Evolutionary conservation across 2,329 filamentous ascomycete genomes (phyloP).

Genomic region (Talaromyces sp.): DNA sequence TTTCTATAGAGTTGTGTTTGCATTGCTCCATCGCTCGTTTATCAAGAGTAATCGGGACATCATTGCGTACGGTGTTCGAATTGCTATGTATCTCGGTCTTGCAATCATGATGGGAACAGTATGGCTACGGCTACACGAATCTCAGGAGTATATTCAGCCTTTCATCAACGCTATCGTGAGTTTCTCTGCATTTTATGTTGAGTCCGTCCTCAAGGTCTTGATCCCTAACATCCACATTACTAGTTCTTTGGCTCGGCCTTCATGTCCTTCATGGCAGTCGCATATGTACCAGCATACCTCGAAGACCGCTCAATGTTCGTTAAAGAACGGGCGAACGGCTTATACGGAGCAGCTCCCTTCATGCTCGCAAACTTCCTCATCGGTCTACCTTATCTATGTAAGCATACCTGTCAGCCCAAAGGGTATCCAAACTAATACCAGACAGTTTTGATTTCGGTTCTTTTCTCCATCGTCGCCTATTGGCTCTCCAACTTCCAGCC

Average conservation of each 20-base stretch:
- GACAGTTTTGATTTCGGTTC: slow-evolving; percentile 64
- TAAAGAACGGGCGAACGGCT: slow-evolving; percentile 77
- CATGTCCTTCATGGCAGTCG: slow-evolving; percentile 78
- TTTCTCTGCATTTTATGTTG: background rate
- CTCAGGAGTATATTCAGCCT: slow-evolving; percentile 71
- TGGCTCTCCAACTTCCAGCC: slow-evolving; percentile 75
- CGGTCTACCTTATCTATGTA: slow-evolving; percentile 72
- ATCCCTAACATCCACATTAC: background rate
- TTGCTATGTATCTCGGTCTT: slow-evolving; percentile 77
- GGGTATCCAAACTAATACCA: slow-evolving; percentile 15
- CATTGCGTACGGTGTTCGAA: slow-evolving; percentile 75
- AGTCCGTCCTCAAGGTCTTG: background rate
- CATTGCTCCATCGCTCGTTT: slow-evolving; percentile 72
- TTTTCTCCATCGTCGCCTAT: slow-evolving; percentile 74
- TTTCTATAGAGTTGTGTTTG: slow-evolving; percentile 52
- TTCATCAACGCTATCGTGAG: slow-evolving; percentile 73
- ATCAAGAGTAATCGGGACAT: slow-evolving; percentile 83
- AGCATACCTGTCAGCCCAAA: slow-evolving; percentile 17
- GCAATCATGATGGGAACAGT: slow-evolving; percentile 67
- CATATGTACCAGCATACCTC: slow-evolving; percentile 78
- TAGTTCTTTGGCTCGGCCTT: slow-evolving; percentile 69
- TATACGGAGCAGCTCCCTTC: slow-evolving; percentile 72
- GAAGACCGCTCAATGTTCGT: slow-evolving; percentile 70
- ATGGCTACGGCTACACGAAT: slow-evolving; percentile 67
- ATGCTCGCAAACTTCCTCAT: slow-evolving; percentile 77